Percentiles rank a stretch among this genome's conserved stretches.
Conservation (phyloP, 78 protist species). For the Dictyostelium intermedium region DNA sequence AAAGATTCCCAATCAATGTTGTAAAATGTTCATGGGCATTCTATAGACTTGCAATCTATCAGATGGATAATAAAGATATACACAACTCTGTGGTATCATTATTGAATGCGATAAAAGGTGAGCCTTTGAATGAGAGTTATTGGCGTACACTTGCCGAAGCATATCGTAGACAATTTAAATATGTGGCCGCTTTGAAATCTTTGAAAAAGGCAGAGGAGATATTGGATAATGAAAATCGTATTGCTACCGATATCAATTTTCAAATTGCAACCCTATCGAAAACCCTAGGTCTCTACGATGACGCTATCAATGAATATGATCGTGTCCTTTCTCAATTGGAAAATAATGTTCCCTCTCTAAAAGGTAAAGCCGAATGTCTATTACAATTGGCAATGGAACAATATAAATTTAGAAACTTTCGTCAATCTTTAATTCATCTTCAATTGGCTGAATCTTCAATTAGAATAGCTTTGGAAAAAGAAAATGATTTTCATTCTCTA, state of each 20-base stretch:
- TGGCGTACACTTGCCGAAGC: slow-evolving; percentile 79
- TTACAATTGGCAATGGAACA: slow-evolving; percentile 8
- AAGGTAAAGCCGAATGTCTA: slow-evolving; percentile 69
- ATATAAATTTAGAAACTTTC: background rate
- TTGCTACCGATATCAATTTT: slow-evolving; percentile 32
- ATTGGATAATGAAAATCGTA: background rate
- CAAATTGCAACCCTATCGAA: slow-evolving; percentile 65
- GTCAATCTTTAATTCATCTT: background rate
- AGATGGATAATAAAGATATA: slow-evolving; percentile 53
- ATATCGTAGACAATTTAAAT: slow-evolving; percentile 68
- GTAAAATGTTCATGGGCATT: slow-evolving; percentile 72
- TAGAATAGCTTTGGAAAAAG: slow-evolving; percentile 3
- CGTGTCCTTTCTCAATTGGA: background rate
- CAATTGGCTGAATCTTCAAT: background rate
- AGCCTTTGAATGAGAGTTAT: slow-evolving; percentile 8
- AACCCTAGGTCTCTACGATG: slow-evolving; percentile 35
- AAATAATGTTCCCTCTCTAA: slow-evolving; percentile 56
- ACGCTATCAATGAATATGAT: slow-evolving; percentile 49
- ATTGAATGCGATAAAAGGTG: slow-evolving; percentile 45
- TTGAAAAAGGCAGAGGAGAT: slow-evolving; percentile 52
- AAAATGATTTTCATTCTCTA: background rate
- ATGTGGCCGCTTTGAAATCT: slow-evolving; percentile 68
- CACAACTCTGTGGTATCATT: slow-evolving; percentile 7
- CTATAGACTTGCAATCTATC: slow-evolving; percentile 69
- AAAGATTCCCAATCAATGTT: slow-evolving; percentile 25